Conservation (phyloP, 768 basidiomycete genomes). For the Calocybe gangraenosa region DNA sequence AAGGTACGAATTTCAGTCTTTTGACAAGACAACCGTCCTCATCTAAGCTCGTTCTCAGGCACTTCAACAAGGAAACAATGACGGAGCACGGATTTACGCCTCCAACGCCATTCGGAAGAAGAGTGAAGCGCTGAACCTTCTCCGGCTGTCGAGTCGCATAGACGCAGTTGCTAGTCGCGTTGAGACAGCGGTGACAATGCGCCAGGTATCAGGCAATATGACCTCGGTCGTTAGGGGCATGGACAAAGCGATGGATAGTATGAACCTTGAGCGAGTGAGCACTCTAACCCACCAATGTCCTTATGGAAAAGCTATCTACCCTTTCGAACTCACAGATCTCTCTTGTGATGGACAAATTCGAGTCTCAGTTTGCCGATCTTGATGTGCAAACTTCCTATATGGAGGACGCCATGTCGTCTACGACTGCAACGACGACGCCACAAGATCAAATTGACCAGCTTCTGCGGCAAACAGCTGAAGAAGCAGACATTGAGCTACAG, state of each 20-base stretch:
- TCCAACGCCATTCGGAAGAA: conserved; percentile 99
- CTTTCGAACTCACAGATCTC: conserved; percentile 64
- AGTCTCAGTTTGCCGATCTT: conserved; percentile 91
- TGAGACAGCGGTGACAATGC: conserved; percentile 98
- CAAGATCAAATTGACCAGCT: conserved; percentile 96
- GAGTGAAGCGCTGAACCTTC: conserved; percentile 86
- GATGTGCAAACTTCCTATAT: conserved; percentile 98
- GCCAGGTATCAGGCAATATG: conserved; percentile 95
- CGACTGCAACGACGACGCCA: conserved; percentile 89
- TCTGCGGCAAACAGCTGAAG: conserved; percentile 92
- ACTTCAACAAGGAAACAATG: conserved; percentile 92
- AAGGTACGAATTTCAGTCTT: conserved; percentile 51
- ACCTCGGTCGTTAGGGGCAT: conserved; percentile 94
- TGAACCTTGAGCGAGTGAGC: conserved; percentile 92
- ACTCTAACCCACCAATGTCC: conserved; percentile 21
- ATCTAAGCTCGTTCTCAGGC: conserved; percentile 50
- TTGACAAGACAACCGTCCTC: neutral
- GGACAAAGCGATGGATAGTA: conserved; percentile 98
- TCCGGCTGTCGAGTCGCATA: conserved; percentile 85
- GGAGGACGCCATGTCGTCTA: conserved; percentile 94
- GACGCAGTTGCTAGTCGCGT: conserved; percentile 97
- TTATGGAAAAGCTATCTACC: neutral
- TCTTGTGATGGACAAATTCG: conserved; percentile 98
- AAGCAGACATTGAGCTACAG: conserved; percentile 92
- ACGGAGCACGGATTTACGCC: conserved; percentile 97